These are phyloP conservation scores for Eurotiales sp. DNA, from an alignment of 2,329 filamentous ascomycete genomes.

Conservation along the genomic window DNA sequence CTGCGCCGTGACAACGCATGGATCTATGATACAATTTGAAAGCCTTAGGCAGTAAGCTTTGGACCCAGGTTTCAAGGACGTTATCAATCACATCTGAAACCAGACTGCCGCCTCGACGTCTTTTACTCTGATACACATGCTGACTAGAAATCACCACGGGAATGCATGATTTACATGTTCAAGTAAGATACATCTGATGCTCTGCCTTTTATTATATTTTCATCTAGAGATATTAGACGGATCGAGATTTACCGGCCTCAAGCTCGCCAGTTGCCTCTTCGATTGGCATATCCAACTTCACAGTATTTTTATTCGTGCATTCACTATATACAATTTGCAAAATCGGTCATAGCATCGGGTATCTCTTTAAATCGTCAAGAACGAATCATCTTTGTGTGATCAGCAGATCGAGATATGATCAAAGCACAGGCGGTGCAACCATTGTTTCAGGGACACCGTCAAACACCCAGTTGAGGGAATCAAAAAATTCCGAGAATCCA, in stretches of 20 bases:
- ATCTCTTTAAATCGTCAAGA: not conserved
- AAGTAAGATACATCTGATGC: too few relatives aligned
- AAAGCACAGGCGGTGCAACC: slow-evolving; percentile 34
- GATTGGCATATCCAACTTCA: too few relatives aligned
- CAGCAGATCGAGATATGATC: not conserved
- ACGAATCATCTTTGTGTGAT: not conserved
- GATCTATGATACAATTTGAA: too few relatives aligned
- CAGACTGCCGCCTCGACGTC: not conserved
- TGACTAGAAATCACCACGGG: not conserved
- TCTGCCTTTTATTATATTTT: too few relatives aligned
- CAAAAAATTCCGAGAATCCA: slow-evolving; percentile 71
- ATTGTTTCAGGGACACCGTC: slow-evolving; percentile 71
- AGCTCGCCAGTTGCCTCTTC: too few relatives aligned
- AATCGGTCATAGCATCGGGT: not conserved
- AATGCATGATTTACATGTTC: too few relatives aligned
- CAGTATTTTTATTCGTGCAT: too few relatives aligned
- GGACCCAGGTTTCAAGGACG: not conserved
- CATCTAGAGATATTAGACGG: too few relatives aligned
- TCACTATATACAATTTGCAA: not conserved
- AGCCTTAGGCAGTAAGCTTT: too few relatives aligned
- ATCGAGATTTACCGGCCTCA: too few relatives aligned
- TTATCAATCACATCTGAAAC: slow-evolving; percentile 8
- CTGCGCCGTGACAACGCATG: too few relatives aligned
- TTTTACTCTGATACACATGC: not conserved
- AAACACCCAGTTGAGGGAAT: slow-evolving; percentile 88